Evolutionary conservation across 148 eudicot species (phyloP).

Genomic region (Polygonum maritimum): DNA sequence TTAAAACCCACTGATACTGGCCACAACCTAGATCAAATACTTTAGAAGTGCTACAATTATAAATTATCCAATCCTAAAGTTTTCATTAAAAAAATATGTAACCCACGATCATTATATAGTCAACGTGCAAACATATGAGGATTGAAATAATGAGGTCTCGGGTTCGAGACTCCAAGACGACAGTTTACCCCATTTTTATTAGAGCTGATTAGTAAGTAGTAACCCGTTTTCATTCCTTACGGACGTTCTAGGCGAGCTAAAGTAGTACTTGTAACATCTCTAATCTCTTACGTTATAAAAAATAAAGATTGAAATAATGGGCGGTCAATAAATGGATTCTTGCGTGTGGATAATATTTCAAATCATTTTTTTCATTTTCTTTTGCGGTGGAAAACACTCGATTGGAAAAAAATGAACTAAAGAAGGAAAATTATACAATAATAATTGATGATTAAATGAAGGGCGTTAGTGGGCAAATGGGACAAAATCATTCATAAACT

Average conservation of each 20-base stretch:
- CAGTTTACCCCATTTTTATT: too few species aligned
- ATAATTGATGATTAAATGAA: not conserved
- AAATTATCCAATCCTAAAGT: not conserved
- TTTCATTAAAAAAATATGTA: not conserved
- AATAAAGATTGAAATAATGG: not conserved
- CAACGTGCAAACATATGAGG: not conserved
- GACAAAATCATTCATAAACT: not conserved
- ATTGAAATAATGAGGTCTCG: not conserved
- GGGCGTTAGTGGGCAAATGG: not conserved
- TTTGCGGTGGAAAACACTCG: not conserved
- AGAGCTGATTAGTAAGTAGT: too few species aligned
- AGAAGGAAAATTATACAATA: not conserved
- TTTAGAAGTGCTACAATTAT: not conserved
- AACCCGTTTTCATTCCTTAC: too few species aligned
- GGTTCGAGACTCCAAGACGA: too few species aligned
- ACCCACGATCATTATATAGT: not conserved
- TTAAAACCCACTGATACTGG: too few species aligned
- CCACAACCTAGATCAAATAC: too few species aligned
- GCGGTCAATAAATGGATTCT: not conserved
- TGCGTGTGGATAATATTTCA: constrained; percentile 6
- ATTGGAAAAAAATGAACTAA: not conserved
- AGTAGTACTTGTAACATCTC: too few species aligned
- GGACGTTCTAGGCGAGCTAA: too few species aligned
- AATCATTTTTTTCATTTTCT: not conserved
- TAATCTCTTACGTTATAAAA: too few species aligned